Conservation (phyloP, 805 yeast genomes). For the Nakazawaea populi region DNA sequence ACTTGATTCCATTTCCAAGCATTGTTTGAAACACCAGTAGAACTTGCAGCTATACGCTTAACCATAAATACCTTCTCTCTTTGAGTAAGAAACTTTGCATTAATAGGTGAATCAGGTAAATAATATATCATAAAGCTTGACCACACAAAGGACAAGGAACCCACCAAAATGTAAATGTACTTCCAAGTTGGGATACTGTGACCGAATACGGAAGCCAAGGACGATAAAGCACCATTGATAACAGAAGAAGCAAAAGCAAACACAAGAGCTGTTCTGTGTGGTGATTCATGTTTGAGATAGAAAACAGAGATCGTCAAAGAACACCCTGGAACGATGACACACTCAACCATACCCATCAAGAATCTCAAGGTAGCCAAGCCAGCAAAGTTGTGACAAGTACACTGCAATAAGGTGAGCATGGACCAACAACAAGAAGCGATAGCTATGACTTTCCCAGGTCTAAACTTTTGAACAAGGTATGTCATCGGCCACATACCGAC, state of each 20-base stretch:
- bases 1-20: slow-evolving; percentile 35
- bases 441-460: slow-evolving; percentile 18
- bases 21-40: slow-evolving; percentile 37
- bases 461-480: slow-evolving; percentile 19
- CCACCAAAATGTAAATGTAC: slow-evolving; percentile 36
- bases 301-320: slow-evolving; percentile 23
- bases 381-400: slow-evolving; percentile 31
- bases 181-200: slow-evolving; percentile 32
- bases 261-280: slow-evolving; percentile 25
- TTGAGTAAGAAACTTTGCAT: slow-evolving; percentile 36
- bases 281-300: slow-evolving; percentile 20
- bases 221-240: slow-evolving; percentile 23
- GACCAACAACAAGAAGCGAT: slow-evolving; percentile 17
- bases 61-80: slow-evolving; percentile 26
- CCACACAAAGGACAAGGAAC: slow-evolving; percentile 37
- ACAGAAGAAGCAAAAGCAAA: slow-evolving; percentile 23
- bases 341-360: slow-evolving; percentile 34
- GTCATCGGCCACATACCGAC: slow-evolving; percentile 33
- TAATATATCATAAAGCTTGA: slow-evolving; percentile 25
- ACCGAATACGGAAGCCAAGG: slow-evolving; percentile 30
- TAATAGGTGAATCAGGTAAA: slow-evolving; percentile 37
- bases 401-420: slow-evolving; percentile 4
- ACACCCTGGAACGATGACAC: slow-evolving; percentile 30
- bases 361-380: slow-evolving; percentile 40
- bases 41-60: slow-evolving; percentile 27